Evolutionary conservation across 176 grass and related monocot genomes (phyloP).

Genomic region (Eragrostis nindensis): DNA sequence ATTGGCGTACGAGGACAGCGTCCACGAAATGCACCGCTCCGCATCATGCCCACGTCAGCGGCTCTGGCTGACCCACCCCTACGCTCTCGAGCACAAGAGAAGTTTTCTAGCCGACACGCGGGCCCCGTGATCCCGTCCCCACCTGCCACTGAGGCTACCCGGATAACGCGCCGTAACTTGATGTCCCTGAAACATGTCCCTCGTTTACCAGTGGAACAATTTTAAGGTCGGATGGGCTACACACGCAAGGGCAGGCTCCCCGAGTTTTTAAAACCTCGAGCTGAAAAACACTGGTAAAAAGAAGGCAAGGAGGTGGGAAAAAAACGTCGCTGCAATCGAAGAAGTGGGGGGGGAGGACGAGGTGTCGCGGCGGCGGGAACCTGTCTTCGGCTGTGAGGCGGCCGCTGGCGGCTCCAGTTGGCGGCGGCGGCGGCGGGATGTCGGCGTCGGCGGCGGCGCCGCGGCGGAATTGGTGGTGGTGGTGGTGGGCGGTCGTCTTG

Average conservation of each 20-base stretch:
- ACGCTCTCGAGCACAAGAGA: not conserved
- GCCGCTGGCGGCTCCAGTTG: not conserved
- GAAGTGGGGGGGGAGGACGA: not conserved
- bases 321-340: not conserved
- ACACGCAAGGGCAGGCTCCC: slow-evolving; percentile 27
- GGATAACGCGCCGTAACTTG: not conserved
- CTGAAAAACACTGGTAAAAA: slow-evolving; percentile 1
- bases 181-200: slow-evolving; percentile 1
- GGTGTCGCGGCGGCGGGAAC: not conserved
- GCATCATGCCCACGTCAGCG: slow-evolving; percentile 43
- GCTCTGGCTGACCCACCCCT: not conserved
- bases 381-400: not conserved
- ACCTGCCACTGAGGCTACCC: not conserved
- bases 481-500: slow-evolving; percentile 22
- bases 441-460: slow-evolving; percentile 22
- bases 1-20: slow-evolving; percentile 40
- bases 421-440: slow-evolving; percentile 20
- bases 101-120: not conserved
- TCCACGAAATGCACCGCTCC: slow-evolving; percentile 14
- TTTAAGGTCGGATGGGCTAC: slow-evolving; percentile 10
- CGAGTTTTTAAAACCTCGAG: slow-evolving; percentile 33
- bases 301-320: not conserved
- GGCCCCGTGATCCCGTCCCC: accelerated
- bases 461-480: slow-evolving; percentile 5
- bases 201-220: slow-evolving; percentile 44